Evolutionary conservation across 1,284 basidiomycete species (phyloP), one percentile per base, ranked within the genome.

Genomic region (Ceratobasidium papillatum): DNA sequence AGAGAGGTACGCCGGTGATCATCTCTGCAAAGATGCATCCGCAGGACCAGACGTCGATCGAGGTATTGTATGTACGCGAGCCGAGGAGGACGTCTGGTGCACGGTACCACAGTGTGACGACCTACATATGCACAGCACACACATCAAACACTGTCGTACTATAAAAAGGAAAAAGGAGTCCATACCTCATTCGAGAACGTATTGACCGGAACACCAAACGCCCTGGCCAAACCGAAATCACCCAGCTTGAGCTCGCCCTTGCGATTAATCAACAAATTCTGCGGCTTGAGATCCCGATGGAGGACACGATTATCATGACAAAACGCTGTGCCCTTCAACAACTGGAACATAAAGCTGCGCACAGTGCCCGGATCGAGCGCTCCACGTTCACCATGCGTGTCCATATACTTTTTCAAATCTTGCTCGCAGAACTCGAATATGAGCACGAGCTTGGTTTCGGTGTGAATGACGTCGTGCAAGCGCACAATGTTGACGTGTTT

Each of bases 371-470:
- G 94, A 74, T 97, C 95, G 54, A 99, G 89, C 11, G 98, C 96
- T 74, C 97, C 96, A 75, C 95, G 91, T 78, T 98, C 95, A 66
- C 98, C 98, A 79, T 99, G 93, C 43, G 95, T 92, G 83, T 99
- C 98, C 98, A 99, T 99, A 84, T 99, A 99, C 82, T 96, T 96
- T 84, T 99, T 99, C 74, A 99, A 87, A 83, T 99, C 98, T 82
- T 96, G 93, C 81, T 99, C 98, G 84, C 98, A 98, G 82, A 91
- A 99, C 83, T 99, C 98, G 82, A 99, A 99, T 76, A 99, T 98
- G 76, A 99, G 94, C 80, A 99, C 94, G 56, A 99, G 91, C 80
- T 99, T 99, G 36, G 95, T 93, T 83, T 99, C 96, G 25, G 95
- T 98, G 82, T 99, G 96, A 77, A 99, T 98, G 75, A 99, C 98